Evolutionary conservation across 2,329 filamentous ascomycete genomes (phyloP), one percentile per base, ranked within the genome.

Genomic region (Seiridium cupressi): DNA sequence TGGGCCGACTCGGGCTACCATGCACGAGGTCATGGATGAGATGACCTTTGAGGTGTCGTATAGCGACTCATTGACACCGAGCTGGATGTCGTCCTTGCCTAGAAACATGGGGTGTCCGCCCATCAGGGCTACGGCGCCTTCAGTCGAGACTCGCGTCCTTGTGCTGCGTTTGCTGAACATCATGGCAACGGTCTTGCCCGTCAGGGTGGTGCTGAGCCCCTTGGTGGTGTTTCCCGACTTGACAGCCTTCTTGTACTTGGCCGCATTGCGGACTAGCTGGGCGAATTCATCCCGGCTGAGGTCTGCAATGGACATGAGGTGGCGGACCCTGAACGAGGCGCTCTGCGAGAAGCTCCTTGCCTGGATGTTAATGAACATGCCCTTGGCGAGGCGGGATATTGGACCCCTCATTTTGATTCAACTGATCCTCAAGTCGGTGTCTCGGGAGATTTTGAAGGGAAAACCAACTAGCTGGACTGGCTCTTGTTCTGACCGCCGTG

Each of bases 141-240:
- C 95, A 1, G 93, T 97, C 1, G 93, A 97, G 38, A 99, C 89
- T 63, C 95, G 88, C 10, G 95, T 99, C 62, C 95, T 87, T 10
- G 95, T 99, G 69, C 91, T 96, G 66, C 93, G 88, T 80, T 99
- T 99, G 83, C 85, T 96, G 81, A 99, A 99, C 83, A 96, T 92
- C 88, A 99, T 90, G 66, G 95, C 94, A 38, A 99, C 86, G 0
- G 93, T 93, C 75, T 92, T 87, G 57, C 92, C 91, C 1, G 84
- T 77, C 63, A 99, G 78, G 9, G 85, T 80, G 46, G 83, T 81
- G 58, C 83, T 78, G 58, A 96, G 78, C 48, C 81, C 78, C 55
- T 79, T 73, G 3, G 89, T 86, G 53, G 85, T 77, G 58, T 83
- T 79, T 51, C 86, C 85, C 26, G 86, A 84, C 74, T 96, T 96